Percentiles rank a stretch among this genome's conserved stretches.
Conservation (phyloP, 257 asterid genomes). For the Solanum lycopersicoides region DNA sequence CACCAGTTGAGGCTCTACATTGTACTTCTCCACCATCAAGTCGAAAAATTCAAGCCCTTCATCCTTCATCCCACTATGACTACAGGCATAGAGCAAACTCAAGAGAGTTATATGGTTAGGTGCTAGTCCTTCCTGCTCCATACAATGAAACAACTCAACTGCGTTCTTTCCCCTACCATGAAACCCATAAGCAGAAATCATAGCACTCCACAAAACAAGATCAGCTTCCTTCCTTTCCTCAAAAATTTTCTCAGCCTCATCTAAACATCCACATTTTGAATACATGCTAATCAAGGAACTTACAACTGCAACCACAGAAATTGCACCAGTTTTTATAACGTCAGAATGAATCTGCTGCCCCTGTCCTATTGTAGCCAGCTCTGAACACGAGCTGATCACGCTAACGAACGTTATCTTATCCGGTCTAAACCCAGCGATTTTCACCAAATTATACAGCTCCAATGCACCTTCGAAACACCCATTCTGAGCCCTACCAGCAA, state of each 20-base stretch:
- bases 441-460: conserved; percentile 52
- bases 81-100: conserved; percentile 77
- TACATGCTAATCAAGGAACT: conserved; percentile 86
- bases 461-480: conserved; percentile 53
- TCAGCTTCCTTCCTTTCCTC: conserved; percentile 37
- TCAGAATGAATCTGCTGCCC: conserved; percentile 93
- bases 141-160: conserved; percentile 34
- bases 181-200: conserved; percentile 87
- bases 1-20: conserved; percentile 55
- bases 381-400: conserved; percentile 65
- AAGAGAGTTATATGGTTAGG: conserved; percentile 64
- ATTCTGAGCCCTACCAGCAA: conserved; percentile 77
- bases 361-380: conserved; percentile 72
- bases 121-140: conserved; percentile 52
- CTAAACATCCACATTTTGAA: conserved; percentile 78
- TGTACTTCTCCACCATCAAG: conserved; percentile 39
- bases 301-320: conserved; percentile 40
- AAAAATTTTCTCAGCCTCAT: conserved; percentile 60
- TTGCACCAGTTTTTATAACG: conserved; percentile 53
- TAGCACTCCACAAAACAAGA: conserved; percentile 64
- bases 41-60: conserved; percentile 57
- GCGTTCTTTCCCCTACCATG: conserved; percentile 84
- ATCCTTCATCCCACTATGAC: conserved; percentile 78
- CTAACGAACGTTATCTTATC: conserved; percentile 82
- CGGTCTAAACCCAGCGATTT: conserved; percentile 42